Evolutionary conservation across 2,329 filamentous ascomycete species (phyloP).

Genomic region (Alternaria burnsii): DNA sequence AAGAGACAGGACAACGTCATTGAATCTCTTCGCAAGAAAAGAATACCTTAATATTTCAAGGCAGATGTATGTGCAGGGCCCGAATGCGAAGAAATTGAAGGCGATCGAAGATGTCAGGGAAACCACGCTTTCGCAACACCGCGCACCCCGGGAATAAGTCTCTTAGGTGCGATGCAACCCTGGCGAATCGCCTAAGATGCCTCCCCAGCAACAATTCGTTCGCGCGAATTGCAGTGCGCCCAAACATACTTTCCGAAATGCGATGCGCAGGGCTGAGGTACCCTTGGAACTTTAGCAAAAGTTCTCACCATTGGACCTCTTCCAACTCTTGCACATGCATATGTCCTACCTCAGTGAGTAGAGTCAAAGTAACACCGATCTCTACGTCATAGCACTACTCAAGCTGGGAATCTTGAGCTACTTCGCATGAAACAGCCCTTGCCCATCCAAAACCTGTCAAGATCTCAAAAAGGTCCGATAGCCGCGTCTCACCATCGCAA

Average conservation of each 20-base stretch:
- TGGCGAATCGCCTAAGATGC: not conserved
- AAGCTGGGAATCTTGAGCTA: not conserved
- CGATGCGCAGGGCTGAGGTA: not conserved
- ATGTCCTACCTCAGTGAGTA: not conserved
- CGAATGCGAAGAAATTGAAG: not conserved
- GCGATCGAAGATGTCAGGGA: not conserved
- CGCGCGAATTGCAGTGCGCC: not conserved
- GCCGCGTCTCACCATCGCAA: conserved; percentile 3
- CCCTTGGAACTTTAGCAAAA: not conserved
- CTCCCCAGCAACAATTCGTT: not conserved
- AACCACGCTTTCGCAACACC: not conserved
- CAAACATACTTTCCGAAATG: not conserved
- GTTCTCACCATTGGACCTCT: not conserved
- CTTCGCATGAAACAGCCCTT: not conserved
- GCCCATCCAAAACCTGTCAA: conserved; percentile 5
- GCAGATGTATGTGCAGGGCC: not conserved
- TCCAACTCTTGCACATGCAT: not conserved
- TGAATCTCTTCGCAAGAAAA: not conserved
- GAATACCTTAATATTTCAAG: not conserved
- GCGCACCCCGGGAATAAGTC: not conserved
- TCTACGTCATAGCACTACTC: not conserved
- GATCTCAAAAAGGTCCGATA: not conserved
- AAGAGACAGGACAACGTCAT: not conserved
- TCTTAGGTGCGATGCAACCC: not conserved
- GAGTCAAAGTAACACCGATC: not conserved